Percentiles rank a stretch among this genome's conserved stretches.
phyloP scores from a whole-genome alignment of 2,329 filamentous ascomycete species.

The Chaetomiaceae sp. region DNA sequence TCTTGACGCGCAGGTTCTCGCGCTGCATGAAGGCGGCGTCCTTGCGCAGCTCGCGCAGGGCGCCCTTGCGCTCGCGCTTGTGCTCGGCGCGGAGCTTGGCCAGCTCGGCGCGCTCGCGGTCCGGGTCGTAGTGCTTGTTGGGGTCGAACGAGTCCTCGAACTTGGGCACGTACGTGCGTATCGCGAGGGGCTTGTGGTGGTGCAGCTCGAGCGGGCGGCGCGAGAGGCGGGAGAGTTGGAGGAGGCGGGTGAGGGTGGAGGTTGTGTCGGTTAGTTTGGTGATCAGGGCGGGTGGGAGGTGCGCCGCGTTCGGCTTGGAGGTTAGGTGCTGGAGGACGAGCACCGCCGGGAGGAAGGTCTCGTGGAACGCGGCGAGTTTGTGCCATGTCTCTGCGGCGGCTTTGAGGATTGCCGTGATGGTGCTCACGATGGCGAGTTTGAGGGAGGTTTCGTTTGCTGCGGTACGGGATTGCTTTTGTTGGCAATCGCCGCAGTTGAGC shows the following conservation, averaged over 20 bases:
- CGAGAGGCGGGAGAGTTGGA: conserved; percentile 56
- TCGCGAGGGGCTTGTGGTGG: conserved; percentile 80
- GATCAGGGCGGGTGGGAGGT: conserved; percentile 43
- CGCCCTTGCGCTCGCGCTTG: conserved; percentile 93
- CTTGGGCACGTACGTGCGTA: conserved; percentile 84
- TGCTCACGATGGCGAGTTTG: conserved; percentile 57
- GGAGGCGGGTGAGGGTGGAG: conserved; percentile 47
- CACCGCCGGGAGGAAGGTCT: conserved; percentile 67
- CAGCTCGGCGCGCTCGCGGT: conserved; percentile 80
- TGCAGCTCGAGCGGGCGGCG: conserved; percentile 83
- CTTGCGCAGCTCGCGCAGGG: conserved; percentile 88
- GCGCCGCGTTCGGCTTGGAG: conserved; percentile 46
- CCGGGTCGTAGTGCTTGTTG: conserved; percentile 93
- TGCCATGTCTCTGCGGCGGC: conserved; percentile 69
- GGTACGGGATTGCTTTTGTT: conserved; percentile 26
- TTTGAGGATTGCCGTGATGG: conserved; percentile 61
- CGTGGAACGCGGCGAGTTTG: conserved; percentile 66
- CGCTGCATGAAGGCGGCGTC: conserved; percentile 90
- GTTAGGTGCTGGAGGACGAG: conserved; percentile 57
- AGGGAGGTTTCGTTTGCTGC: conserved; percentile 32
- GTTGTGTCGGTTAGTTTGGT: conserved; percentile 40
- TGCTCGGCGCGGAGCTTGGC: conserved; percentile 83
- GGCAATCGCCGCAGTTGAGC: conserved; percentile 56
- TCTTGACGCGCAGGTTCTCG: conserved; percentile 87
- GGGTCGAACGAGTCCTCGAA: conserved; percentile 96